Percentiles rank a stretch among this genome's conserved stretches.
These are phyloP conservation scores for Datisca glomerata DNA, from an alignment of 306 rosid species.

Conservation along the genomic window DNA sequence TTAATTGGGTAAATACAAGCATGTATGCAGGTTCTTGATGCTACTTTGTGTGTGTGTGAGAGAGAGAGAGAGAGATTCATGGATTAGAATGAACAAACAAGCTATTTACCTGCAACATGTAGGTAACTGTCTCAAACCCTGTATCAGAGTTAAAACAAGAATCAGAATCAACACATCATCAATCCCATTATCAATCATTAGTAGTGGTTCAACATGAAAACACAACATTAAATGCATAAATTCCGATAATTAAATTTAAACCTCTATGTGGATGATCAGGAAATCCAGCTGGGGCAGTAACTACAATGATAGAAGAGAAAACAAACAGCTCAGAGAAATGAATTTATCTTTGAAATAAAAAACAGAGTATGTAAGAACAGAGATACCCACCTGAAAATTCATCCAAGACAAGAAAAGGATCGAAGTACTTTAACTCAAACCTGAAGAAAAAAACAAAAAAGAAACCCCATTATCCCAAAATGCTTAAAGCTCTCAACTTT, in stretches of 20 bases:
- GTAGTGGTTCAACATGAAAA: not conserved
- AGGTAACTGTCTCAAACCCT: constrained; percentile 98
- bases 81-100: too few species aligned
- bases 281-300: constrained; percentile 92
- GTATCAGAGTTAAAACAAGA: constrained; percentile 20
- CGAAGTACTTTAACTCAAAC: constrained; percentile 86
- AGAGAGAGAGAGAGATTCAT: too few species aligned
- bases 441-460: constrained; percentile 26
- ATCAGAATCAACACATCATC: constrained; percentile 15
- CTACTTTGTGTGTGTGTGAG: too few species aligned
- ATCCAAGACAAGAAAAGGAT: constrained; percentile 88
- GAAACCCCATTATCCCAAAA: constrained; percentile 15
- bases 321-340: not conserved
- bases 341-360: not conserved
- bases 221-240: not conserved
- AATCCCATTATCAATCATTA: not conserved
- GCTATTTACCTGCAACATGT: constrained; percentile 83
- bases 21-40: too few species aligned
- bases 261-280: constrained; percentile 99
- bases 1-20: too few species aligned
- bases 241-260: constrained; percentile 13
- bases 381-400: constrained; percentile 79
- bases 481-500: constrained; percentile 2
- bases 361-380: constrained; percentile 14
- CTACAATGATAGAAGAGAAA: constrained; percentile 29